Evolutionary conservation across 2,329 filamentous ascomycete species (phyloP), one percentile per base, ranked within the genome.

Genomic region (Cercospora brassicicola): DNA sequence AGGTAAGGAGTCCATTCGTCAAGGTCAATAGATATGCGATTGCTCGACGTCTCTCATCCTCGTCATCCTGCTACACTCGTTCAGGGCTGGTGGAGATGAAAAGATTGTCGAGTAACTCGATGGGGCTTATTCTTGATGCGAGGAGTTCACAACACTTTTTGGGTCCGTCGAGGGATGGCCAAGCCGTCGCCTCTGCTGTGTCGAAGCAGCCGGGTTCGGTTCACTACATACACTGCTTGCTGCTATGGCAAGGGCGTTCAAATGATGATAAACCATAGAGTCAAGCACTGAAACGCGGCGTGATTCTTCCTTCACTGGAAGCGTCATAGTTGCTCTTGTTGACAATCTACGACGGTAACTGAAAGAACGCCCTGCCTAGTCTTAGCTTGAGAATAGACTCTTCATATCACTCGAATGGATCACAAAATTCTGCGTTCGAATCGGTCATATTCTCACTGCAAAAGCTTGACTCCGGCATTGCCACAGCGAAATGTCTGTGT

Each of bases 61-160:
- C 59, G 60, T 69, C 68, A 73, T 65, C 68, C 67, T 68, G 65
- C 74, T 75, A 62, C 66, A 64, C 65, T 61, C 53, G 55, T 67
- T 59, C 62, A 56, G 66, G 61, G 23, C 56, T 61, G 66, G 42
- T 76, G 69, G 69, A 64, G 69, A 66, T 72, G 72, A 73, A 59
- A 66, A 73, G 59, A 61, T 33, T 65, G 73, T 78, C 80, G 82
- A 86, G 92, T 97, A 96, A 98, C 94, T 97, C 94, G 93, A 98
- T 96, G 94, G 94, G 94, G 94, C 94, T 97, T 93, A 98, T 97
- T 97, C 93, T 97, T 91, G 94, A 93, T 87, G 91, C 94, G 93
- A 97, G 93, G 91, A 91, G 91, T 87, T 84, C 84, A 75, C 67
- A 65, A 77, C 78, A 26, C 11, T 69, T 76, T 80, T 79, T 77